A percentile compares a stretch with the other conserved stretches of the same genome.
Evolutionary conservation across 768 basidiomycete genomes (phyloP).

Genomic region (Mycena vulgaris): DNA sequence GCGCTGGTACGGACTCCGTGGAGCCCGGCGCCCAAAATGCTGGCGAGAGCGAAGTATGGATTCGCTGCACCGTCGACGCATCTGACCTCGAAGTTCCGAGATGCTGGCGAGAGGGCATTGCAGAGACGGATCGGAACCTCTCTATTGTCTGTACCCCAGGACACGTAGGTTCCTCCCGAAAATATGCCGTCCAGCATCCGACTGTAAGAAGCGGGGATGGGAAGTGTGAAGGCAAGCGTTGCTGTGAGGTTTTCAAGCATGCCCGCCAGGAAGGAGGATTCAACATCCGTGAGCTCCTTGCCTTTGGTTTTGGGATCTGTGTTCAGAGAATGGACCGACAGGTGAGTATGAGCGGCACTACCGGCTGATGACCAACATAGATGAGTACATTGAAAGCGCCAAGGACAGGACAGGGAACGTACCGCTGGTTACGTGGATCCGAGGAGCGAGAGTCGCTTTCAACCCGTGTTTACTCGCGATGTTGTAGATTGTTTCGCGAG

Average conservation of each 20-base stretch:
- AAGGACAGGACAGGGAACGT: background rate
- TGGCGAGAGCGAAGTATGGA: conserved; percentile 72
- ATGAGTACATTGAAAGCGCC: no score
- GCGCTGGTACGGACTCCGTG: conserved; percentile 61
- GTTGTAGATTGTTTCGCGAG: conserved; percentile 77
- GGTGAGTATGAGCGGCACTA: conserved; percentile 72
- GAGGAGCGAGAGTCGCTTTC: conserved; percentile 77
- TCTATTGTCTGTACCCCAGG: conserved; percentile 80
- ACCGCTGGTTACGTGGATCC: conserved; percentile 54
- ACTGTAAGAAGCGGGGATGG: conserved; percentile 74
- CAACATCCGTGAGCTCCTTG: conserved; percentile 56
- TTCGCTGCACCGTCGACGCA: conserved; percentile 76
- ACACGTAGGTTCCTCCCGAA: conserved; percentile 80
- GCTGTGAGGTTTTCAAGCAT: conserved; percentile 72
- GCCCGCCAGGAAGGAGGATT: conserved; percentile 74
- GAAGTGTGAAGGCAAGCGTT: conserved; percentile 70
- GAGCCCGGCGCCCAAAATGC: conserved; percentile 68
- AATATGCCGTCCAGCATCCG: conserved; percentile 77
- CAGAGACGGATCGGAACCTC: conserved; percentile 76
- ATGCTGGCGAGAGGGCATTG: conserved; percentile 61
- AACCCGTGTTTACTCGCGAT: conserved; percentile 77
- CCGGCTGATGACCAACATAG: no score
- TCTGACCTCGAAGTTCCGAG: conserved; percentile 76
- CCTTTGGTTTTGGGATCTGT: conserved; percentile 33
- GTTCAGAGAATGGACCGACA: conserved; percentile 69